Evolutionary conservation across 371 early-diverging fungal species (phyloP), one percentile per base, ranked within the genome.

Genomic region (Mucor mucedo): DNA sequence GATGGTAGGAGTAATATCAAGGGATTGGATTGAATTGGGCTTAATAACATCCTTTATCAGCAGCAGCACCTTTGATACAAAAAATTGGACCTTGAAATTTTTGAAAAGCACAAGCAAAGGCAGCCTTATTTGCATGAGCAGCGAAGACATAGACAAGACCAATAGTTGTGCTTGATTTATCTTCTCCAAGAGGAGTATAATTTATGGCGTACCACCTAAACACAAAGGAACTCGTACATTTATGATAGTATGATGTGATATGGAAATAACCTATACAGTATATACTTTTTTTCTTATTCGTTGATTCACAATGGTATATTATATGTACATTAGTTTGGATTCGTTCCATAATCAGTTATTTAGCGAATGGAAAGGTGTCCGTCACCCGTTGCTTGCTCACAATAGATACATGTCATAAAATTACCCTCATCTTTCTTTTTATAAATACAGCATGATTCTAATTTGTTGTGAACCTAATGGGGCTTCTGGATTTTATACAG

Each of bases 1-100:
- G 79, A 98, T 91, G n/a, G 97, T 96, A 4, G 98, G 97, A 9
- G 96, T 96, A 28, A 97, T 97, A 76, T 97, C 98, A 16, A 98
- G 82, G 0, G 98, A 96, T 76, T 98, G 98, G 97, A 98, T 96
- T 76, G 97, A 73, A 62, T 94, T 98, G 29, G 98, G 98, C 80
- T 93, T 95, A 75, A 98, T 94, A 39, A 97, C 97, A 70, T 98
- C 97, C 81, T 94, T 95, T 95, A 98, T 95, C 62, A 98, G 98
- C 98, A 42, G 98, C 98, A 44, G 97, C 98, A 56, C 97, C 98
- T 78, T 98, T 98, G 82, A 98, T 97, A 52, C 98, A 97, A 69
- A 98, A 97, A 4, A 97, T 98, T 16, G 98, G 98, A 13, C 98
- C 98, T 71, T 97, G 97, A 42, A 94, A 94, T 8, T 97, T 97